Evolutionary conservation across 2,329 filamentous ascomycete species (phyloP).

Genomic region (Sphaerulina vaccinii): DNA sequence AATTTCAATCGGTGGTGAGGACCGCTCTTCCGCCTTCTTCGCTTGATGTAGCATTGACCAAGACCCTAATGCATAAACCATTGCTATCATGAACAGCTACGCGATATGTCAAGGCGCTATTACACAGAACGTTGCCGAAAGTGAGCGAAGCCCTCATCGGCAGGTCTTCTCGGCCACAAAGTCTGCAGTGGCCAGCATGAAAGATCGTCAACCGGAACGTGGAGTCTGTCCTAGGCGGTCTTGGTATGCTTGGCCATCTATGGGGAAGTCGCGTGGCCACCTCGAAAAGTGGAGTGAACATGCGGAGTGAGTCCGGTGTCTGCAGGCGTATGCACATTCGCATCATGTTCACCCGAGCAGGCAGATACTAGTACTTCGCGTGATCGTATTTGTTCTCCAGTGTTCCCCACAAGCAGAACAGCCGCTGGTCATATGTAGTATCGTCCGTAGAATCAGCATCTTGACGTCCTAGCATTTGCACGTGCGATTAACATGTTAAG

Average conservation of each 20-base stretch:
- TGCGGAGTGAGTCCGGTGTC: conserved; percentile 12
- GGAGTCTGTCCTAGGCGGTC: not conserved
- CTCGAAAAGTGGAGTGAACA: conserved; percentile 4
- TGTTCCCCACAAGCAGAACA: no score
- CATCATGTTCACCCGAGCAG: conserved; percentile 2
- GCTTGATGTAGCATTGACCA: conserved; percentile 4
- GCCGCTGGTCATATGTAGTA: no score
- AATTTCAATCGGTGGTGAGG: not conserved
- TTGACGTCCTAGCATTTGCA: no score
- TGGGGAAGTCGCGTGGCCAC: conserved; percentile 5
- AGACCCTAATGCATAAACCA: conserved; percentile 11
- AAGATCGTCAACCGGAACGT: conserved; percentile 5
- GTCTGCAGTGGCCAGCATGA: not conserved
- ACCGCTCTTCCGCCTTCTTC: conserved; percentile 7
- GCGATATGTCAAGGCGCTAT: not conserved
- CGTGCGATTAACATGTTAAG: no score
- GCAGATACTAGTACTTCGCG: no score
- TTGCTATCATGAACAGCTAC: not conserved
- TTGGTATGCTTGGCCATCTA: conserved; percentile 21
- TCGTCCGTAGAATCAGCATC: no score
- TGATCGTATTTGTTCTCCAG: no score
- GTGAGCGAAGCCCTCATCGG: conserved; percentile 7
- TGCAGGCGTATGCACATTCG: conserved; percentile 13
- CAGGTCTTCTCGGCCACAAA: not conserved
- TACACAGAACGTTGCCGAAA: conserved; percentile 3